Evolutionary conservation across 345 rosid species (phyloP).

Genomic region (Heritiera littoralis): DNA sequence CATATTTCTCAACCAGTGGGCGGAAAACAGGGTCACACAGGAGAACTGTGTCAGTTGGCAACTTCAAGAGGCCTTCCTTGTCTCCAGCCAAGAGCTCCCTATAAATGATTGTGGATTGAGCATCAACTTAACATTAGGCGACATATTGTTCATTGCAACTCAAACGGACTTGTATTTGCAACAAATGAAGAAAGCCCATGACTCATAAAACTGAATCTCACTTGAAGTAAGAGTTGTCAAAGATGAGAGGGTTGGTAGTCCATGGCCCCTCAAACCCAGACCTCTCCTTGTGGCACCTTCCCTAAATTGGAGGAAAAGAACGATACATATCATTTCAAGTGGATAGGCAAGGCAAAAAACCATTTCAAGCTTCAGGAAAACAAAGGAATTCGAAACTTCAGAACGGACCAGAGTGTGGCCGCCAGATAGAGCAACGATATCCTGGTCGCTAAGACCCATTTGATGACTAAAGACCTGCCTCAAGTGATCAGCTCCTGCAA

Average conservation of each 20-base stretch:
- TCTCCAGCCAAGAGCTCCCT: slow-evolving; percentile 88
- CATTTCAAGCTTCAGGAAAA: neutral
- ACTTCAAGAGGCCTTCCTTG: slow-evolving; percentile 78
- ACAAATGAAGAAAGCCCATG: neutral
- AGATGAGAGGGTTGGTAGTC: slow-evolving; percentile 85
- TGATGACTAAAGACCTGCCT: slow-evolving; percentile 62
- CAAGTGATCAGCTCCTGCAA: slow-evolving; percentile 74
- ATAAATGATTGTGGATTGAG: slow-evolving; percentile 4
- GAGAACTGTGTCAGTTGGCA: slow-evolving; percentile 84
- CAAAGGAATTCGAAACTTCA: neutral
- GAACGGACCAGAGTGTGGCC: slow-evolving; percentile 79
- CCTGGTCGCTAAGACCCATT: slow-evolving; percentile 92
- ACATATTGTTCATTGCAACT: neutral
- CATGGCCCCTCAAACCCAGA: slow-evolving; percentile 98
- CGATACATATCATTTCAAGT: neutral
- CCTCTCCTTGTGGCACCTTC: slow-evolving; percentile 93
- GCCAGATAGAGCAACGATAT: slow-evolving; percentile 92
- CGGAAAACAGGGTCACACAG: slow-evolving; percentile 82
- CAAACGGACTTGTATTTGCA: neutral
- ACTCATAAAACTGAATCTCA: slow-evolving; percentile 27
- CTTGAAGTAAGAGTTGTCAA: slow-evolving; percentile 93
- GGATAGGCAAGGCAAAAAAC: neutral
- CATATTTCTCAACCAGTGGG: slow-evolving; percentile 88
- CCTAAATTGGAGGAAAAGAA: slow-evolving; percentile 41
- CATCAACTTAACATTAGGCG: neutral